Evolutionary conservation across 73 alveolate genomes (phyloP), one percentile per base, ranked within the genome.

Genomic region (Symbiodinium natans): DNA sequence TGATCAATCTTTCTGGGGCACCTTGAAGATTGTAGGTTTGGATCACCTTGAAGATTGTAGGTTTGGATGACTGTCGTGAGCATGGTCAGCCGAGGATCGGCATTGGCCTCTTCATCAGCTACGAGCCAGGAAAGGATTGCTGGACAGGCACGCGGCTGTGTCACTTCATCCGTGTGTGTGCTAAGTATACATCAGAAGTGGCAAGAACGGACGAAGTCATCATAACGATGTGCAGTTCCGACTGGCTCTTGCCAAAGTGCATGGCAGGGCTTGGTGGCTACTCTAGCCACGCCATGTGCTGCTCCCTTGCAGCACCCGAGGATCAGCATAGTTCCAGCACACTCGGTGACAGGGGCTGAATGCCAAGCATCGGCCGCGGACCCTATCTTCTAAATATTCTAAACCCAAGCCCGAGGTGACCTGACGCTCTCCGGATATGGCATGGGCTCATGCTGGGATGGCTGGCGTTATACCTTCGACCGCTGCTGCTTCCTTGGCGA

Each of bases 91-190:
- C 15, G 54, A 90, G 97, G 97, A 48, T 68, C 17, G 48, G 89
- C 43, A 36, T 90, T 23, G 97, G 97, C 56, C 97, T 90, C 41
- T 90, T 90, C 80, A 73, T 48, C 25, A 90, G 89, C 77, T 90
- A 90, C 52, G 89, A 90, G 88, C 88, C 97, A 21, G 97, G 97
- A 9, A 90, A 90, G 54, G 97, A 90, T 40, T 90, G 97, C 88
- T 90, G 97, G 97, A 90, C 97, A 41, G 97, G 97, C 63, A 3
- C n/a, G n/a, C n/a, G n/a, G n/a, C n/a, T n/a, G n/a, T n/a, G n/a
- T n/a, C n/a, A n/a, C n/a, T n/a, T n/a, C n/a, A n/a, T n/a, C n/a
- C n/a, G n/a, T n/a, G n/a, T n/a, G n/a, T n/a, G n/a, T n/a, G n/a
- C n/a, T n/a, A n/a, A n/a, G n/a, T n/a, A n/a, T n/a, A n/a, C n/a